These are phyloP conservation scores for Fraxinus latifolia DNA, from an alignment of 305 asterid genomes.

Conservation along the genomic window DNA sequence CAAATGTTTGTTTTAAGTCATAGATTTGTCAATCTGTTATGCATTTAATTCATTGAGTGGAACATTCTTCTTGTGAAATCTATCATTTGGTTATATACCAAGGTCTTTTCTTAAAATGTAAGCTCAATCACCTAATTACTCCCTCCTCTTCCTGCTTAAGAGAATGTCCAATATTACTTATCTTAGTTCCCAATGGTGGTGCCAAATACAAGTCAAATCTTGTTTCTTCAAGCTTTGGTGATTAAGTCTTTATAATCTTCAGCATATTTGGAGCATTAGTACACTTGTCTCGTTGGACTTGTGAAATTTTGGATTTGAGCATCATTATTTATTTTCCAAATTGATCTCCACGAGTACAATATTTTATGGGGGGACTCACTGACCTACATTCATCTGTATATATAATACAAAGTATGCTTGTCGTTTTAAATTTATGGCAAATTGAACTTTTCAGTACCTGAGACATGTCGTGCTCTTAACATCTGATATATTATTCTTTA, in stretches of 20 bases:
- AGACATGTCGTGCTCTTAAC: neutral
- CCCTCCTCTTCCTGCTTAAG: neutral
- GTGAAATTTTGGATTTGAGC: neutral
- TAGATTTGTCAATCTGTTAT: neutral
- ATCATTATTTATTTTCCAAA: neutral
- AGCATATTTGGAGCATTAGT: neutral
- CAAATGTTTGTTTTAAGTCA: conserved; percentile 13
- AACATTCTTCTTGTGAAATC: conserved; percentile 9
- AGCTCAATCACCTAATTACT: neutral
- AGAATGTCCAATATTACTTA: neutral
- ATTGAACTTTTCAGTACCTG: neutral
- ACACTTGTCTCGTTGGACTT: neutral
- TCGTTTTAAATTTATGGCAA: neutral
- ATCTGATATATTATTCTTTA: neutral
- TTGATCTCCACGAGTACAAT: neutral
- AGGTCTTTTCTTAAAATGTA: neutral
- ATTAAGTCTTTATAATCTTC: neutral
- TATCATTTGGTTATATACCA: neutral
- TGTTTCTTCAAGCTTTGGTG: neutral
- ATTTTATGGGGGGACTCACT: neutral
- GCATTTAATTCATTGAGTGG: neutral
- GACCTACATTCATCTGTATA: neutral
- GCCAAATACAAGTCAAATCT: neutral
- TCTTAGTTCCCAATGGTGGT: neutral
- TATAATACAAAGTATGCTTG: neutral